Conservation (phyloP, 1,284 basidiomycete species). For the Boletus smithii region DNA sequence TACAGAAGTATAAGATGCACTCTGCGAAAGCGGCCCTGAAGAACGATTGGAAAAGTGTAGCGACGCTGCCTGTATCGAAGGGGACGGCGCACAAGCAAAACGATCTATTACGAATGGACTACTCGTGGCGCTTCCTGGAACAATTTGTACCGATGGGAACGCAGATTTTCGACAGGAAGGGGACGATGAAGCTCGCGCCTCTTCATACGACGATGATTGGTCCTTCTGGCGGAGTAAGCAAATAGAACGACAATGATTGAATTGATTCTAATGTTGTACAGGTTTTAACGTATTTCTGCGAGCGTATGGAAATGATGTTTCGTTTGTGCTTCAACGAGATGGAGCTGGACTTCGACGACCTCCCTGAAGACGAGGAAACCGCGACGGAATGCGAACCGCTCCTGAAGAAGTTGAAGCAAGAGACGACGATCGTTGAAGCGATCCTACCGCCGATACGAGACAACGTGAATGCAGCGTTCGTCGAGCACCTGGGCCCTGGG, state of each 20-base stretch:
- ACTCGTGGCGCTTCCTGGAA: background rate
- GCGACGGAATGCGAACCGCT: too few relatives aligned
- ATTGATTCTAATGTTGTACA: too few relatives aligned
- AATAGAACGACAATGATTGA: too few relatives aligned
- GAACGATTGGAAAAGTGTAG: background rate
- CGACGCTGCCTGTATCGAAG: background rate
- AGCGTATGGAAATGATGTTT: background rate
- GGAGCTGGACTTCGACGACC: background rate
- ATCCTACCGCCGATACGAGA: too few relatives aligned
- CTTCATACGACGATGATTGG: background rate
- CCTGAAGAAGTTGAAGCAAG: too few relatives aligned
- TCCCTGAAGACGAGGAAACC: too few relatives aligned
- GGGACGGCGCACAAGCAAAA: background rate
- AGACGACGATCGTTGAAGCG: too few relatives aligned
- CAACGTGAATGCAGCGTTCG: too few relatives aligned
- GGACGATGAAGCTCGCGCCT: background rate
- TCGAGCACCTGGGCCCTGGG: too few relatives aligned
- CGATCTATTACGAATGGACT: background rate
- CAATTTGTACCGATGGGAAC: background rate
- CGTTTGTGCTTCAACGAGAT: background rate
- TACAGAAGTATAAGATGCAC: background rate
- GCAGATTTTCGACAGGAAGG: background rate
- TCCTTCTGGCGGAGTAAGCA: background rate
- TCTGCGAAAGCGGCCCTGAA: background rate
- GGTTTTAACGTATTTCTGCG: background rate